Conservation (phyloP, 148 eudicot species). For the Diospyros lotus region DNA sequence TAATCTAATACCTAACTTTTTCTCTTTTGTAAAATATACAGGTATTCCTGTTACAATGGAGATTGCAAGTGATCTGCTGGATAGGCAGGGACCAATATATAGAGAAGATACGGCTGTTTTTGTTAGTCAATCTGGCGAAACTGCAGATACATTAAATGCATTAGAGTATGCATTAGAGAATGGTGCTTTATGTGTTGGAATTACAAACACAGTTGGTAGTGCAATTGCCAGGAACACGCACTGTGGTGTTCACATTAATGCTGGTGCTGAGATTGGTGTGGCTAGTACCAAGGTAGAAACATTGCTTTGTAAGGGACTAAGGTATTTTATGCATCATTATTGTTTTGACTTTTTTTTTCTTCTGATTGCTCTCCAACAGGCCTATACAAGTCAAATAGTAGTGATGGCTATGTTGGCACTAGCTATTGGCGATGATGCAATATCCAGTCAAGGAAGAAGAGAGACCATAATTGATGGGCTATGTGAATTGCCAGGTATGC, state of each 20-base stretch:
- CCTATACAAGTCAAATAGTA: constrained; percentile 98
- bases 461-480: constrained; percentile 83
- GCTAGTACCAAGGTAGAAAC: constrained; percentile 90
- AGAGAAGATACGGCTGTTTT: constrained; percentile 96
- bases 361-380: constrained; percentile 36
- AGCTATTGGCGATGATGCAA: constrained; percentile 83
- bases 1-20: background rate
- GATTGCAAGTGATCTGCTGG: constrained; percentile 95
- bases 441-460: constrained; percentile 74
- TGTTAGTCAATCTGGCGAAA: constrained; percentile 99
- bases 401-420: constrained; percentile 98
- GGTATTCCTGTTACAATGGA: constrained; percentile 98
- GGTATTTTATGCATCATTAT: too few species aligned
- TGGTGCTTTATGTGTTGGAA: constrained; percentile 97
- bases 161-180: constrained; percentile 87
- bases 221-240: constrained; percentile 92
- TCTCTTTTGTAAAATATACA: constrained; percentile 16
- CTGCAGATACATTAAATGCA: constrained; percentile 91
- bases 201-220: constrained; percentile 96
- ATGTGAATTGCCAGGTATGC: constrained; percentile 84
- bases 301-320: background rate
- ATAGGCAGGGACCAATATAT: constrained; percentile 96
- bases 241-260: constrained; percentile 94
- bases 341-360: background rate
- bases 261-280: constrained; percentile 98